A percentile compares a stretch with the other conserved stretches of the same genome.
Conservation (phyloP, 352 stramenopile species). For the Plasmopara viticola region DNA sequence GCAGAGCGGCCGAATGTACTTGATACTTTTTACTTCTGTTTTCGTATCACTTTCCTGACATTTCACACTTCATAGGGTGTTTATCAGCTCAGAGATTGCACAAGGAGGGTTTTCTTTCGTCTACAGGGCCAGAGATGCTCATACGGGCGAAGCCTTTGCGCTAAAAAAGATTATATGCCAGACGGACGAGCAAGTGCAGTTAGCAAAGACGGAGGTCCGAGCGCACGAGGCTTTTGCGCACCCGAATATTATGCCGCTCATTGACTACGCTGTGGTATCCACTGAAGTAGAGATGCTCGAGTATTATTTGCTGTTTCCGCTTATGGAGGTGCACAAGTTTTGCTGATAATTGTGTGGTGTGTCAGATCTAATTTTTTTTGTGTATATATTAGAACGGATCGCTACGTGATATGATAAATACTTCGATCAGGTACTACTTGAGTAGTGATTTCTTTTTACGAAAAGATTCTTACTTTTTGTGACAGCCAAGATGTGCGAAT, state of each 20-base stretch:
- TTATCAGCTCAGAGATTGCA: conserved; percentile 57
- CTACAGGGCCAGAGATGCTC: conserved; percentile 62
- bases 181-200: conserved; percentile 70
- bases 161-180: conserved; percentile 89
- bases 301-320: conserved; percentile 85
- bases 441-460: too few species aligned
- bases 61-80: conserved; percentile 31
- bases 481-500: conserved; percentile 39
- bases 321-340: conserved; percentile 51
- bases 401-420: conserved; percentile 80
- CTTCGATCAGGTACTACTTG: conserved; percentile 32
- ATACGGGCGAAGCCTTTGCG: conserved; percentile 72
- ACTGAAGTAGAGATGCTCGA: conserved; percentile 36
- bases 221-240: conserved; percentile 67
- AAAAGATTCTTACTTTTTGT: too few species aligned
- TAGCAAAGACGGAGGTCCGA: conserved; percentile 79
- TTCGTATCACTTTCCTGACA: neutral
- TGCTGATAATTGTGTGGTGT: too few species aligned
- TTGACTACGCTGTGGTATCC: conserved; percentile 65
- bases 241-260: conserved; percentile 80
- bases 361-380: conserved; percentile 2
- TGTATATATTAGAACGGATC: conserved; percentile 54
- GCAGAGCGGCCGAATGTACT: conserved; percentile 72
- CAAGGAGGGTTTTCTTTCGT: conserved; percentile 87
- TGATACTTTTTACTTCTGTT: neutral